Base-by-base conservation (phyloP, 106 monocot species). In the Allium fistulosum region DNA sequence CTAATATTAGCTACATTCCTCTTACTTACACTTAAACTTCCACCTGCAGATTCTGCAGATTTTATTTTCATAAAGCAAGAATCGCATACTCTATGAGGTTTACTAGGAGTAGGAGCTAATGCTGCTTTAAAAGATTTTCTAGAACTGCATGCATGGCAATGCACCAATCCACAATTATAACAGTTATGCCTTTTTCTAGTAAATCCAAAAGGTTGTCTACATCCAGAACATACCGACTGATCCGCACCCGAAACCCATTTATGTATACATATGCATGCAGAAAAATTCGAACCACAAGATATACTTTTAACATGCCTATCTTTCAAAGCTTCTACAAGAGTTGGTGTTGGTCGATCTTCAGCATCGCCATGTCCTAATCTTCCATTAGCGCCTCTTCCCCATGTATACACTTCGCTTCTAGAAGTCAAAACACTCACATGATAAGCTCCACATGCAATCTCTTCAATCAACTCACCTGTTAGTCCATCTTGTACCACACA, bases 221-320 rank as follows among this genome's bases (percentile, higher is more conserved):
- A 92, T 1, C 86, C 90, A 14, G 90, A 76, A 63, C 90, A 90
- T 3, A 86, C 45, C 3, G 86, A 86, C 64, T 90, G 90, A 22
- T 90, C 90, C 48, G 78, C 83, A 61, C 86, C 81, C 53, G 90
- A 86, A 12, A 90, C 86, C 90, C 90, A 90, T 61, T 90, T 90
- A 63, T 90, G 90, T n/a, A 86, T 86, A 71, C 86, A 90, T 61
- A 90, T 80, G 70, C 81, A 83, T 45, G 90, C 78, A 3, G 90
- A 83, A 49, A 90, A 90, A 55, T 78, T 90, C 46, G 86, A 86
- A 37, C 90, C 90, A 62, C 90, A 90, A 28, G 90, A 83, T 73
- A 90, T 86, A 61, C 83, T 83, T 70, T 87, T 91, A 16, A 91
- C 90, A 74, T 87, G 87, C 27, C 87, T 76, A 53, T 91, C 90